A percentile compares a stretch with the other conserved stretches of the same genome.
Evolutionary conservation across 208 protist species (phyloP).

Genomic region (Crithidia mellificae): DNA sequence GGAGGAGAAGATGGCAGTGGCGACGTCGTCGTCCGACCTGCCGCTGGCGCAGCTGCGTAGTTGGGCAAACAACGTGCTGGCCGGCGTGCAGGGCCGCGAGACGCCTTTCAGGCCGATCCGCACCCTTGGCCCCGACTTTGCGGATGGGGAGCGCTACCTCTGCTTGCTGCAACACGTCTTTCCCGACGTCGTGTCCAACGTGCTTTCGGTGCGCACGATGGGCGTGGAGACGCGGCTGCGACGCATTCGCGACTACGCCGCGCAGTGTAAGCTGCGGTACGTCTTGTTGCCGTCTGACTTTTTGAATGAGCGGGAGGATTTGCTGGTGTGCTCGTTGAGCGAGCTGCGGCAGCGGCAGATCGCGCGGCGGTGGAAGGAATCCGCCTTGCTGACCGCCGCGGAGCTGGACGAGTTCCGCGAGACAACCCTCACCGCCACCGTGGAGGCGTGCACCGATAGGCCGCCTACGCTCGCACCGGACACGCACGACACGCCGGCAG

Average conservation of each 20-base stretch:
- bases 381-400: conserved; percentile 1
- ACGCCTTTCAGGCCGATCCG: conserved; percentile 27
- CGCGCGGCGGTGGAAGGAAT: conserved; percentile 15
- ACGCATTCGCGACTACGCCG: conserved; percentile 49
- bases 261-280: conserved; percentile 43
- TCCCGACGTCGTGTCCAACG: conserved; percentile 28
- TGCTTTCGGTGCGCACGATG: conserved; percentile 31
- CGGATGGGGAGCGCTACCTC: conserved; percentile 60
- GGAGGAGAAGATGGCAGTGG: neutral
- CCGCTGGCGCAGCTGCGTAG: conserved; percentile 42
- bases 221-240: conserved; percentile 49
- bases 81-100: conserved; percentile 7
- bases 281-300: conserved; percentile 64
- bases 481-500: neutral
- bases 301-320: conserved; percentile 62
- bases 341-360: conserved; percentile 50
- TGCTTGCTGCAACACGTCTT: conserved; percentile 63
- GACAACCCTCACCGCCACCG: conserved; percentile 1
- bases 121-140: conserved; percentile 68
- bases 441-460: conserved; percentile 6
- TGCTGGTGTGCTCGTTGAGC: conserved; percentile 55
- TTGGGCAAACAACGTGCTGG: conserved; percentile 70
- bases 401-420: conserved; percentile 25
- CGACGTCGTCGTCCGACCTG: conserved; percentile 1
- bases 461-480: neutral